Evolutionary conservation across 2,329 filamentous ascomycete genomes (phyloP), one percentile per base, ranked within the genome.

Genomic region (Verticillium tricorpus): DNA sequence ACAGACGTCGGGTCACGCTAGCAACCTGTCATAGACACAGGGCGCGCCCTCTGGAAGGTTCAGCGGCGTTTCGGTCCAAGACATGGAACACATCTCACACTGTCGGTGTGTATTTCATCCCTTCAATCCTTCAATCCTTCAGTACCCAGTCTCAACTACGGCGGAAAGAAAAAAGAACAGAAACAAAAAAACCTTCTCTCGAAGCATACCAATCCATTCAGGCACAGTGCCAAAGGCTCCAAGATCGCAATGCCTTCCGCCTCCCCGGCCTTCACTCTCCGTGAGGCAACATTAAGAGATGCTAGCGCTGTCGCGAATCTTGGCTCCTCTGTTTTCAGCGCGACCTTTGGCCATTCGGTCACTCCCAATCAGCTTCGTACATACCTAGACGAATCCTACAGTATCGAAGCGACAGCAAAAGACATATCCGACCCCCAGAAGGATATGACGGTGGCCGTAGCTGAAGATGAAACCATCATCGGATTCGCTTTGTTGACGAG

Each of bases 261-360:
- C 14, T 11, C 45, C 28, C 45, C 45, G 1, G n/a, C 28, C 12
- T 39, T 64, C 40, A 62, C 40, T 9, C 56, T 75, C 64, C 74
- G 71, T 45, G 64, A 57, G 15, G 73, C 71, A 40, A 61, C 52
- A 3, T 12, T 62, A n/a, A 50, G 52, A 15, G 76, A 79, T 56
- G 67, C 67, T 8, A 39, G 59, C 0, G 62, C 64, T 39, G 75
- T 81, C 55, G 66, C 71, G 22, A 58, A 67, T 5, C 69, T 80
- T 1, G 77, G 75, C 28, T 63, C 70, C 0, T 62, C 69, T 37
- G 72, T 77, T 57, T 81, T 81, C 64, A 62, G 69, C 22, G 57
- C 64, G 22, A 75, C 76, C 3, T 81, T 81, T 66, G 78, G 77
- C 1, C 73, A 79, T 63, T 78, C 78, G 0, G 71, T 80, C 1